These are phyloP conservation scores for Pelargonium cotyledonis DNA, from an alignment of 441 rosid species.

Conservation along the genomic window DNA sequence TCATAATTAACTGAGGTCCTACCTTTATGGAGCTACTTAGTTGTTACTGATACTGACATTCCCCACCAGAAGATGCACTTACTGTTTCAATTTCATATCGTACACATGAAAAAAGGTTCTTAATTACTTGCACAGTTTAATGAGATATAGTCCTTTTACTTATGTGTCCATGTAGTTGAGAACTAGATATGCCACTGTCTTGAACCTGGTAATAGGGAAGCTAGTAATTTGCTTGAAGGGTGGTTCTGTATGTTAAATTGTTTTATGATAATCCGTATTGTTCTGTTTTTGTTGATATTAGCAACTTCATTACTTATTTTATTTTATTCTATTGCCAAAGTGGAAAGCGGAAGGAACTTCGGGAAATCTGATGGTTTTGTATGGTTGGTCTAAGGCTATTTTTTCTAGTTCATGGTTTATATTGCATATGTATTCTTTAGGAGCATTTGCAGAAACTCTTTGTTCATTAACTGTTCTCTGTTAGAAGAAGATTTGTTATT, in stretches of 20 bases:
- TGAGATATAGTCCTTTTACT: background rate
- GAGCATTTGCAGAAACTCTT: background rate
- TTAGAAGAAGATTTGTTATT: background rate
- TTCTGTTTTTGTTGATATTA: background rate
- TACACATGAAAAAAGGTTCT: background rate
- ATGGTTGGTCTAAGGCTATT: background rate
- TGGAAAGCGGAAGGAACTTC: background rate
- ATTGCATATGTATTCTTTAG: background rate
- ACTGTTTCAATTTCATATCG: background rate
- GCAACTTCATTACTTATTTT: background rate
- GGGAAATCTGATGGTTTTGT: background rate
- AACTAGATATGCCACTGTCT: conserved; percentile 2
- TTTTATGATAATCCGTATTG: background rate
- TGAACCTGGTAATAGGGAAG: background rate
- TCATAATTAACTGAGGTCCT: background rate
- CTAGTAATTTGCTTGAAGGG: background rate
- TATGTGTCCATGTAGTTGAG: background rate
- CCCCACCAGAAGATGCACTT: background rate
- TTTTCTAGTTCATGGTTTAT: background rate
- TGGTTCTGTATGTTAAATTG: background rate
- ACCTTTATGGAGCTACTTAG: background rate
- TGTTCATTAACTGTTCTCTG: background rate
- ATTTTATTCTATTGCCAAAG: background rate
- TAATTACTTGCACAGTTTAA: background rate
- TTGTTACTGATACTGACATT: background rate